Conservation (phyloP, 495 filamentous ascomycete species). For the Trichodelitschia bisporula region DNA sequence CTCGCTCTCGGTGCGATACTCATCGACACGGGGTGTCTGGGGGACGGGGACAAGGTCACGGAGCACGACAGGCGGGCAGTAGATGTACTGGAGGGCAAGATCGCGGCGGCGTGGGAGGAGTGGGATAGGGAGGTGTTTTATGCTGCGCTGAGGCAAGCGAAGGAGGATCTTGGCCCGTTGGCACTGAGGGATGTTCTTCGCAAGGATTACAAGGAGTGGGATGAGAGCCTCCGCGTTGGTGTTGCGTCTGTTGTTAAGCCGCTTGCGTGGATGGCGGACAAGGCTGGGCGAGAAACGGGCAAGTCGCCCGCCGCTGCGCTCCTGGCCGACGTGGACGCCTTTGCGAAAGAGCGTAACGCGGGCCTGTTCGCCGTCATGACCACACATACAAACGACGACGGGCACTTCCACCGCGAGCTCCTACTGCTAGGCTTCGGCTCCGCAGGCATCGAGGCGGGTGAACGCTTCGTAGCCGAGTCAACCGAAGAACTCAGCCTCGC, state of each 20-base stretch:
- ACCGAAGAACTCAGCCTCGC: constrained; percentile 29
- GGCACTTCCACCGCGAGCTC: constrained; percentile 45
- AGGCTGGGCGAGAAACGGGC: constrained; percentile 20
- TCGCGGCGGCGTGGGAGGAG: constrained; percentile 16
- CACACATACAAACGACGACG: constrained; percentile 24
- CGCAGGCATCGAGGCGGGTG: constrained; percentile 19
- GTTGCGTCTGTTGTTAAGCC: constrained; percentile 49
- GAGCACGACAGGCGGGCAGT: constrained; percentile 38
- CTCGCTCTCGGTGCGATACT: constrained; percentile 62
- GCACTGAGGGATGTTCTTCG: constrained; percentile 48
- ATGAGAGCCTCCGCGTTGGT: constrained; percentile 36
- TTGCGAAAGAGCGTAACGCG: constrained; percentile 30
- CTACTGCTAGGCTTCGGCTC: constrained; percentile 36
- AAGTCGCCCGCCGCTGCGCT: constrained; percentile 19
- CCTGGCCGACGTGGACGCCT: constrained; percentile 22
- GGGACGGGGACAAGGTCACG: constrained; percentile 46
- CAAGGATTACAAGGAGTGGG: constrained; percentile 90
- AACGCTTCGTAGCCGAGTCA: constrained; percentile 26
- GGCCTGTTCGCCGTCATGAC: constrained; percentile 62
- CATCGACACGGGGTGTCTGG: constrained; percentile 64
- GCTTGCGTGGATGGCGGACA: constrained; percentile 33
- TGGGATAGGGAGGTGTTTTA: constrained; percentile 39
- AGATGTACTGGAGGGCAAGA: constrained; percentile 32
- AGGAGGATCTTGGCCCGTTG: constrained; percentile 43
- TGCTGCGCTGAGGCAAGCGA: constrained; percentile 34